phyloP scores from a whole-genome alignment of 257 asterid species.

The Echium plantagineum region DNA sequence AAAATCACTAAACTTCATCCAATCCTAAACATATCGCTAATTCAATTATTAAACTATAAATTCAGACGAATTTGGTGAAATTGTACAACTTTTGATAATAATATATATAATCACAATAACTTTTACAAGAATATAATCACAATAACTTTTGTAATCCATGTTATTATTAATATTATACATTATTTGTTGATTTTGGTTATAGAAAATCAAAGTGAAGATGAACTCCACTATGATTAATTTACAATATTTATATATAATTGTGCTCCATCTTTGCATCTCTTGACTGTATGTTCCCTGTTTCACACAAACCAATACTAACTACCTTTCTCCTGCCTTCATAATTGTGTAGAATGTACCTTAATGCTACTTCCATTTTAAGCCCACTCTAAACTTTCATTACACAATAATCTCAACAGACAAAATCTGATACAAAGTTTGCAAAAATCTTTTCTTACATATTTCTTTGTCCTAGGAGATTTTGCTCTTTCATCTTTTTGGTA shows the following conservation, averaged over 20 bases:
- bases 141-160: too few species aligned
- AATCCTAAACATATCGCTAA: too few species aligned
- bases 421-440: slow-evolving; percentile 2
- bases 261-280: slow-evolving; percentile 16
- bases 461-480: slow-evolving; percentile 14
- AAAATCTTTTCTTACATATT: slow-evolving; percentile 13
- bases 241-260: slow-evolving; percentile 4
- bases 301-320: slow-evolving; percentile 14
- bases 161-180: too few species aligned
- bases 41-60: too few species aligned
- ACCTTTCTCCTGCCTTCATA: slow-evolving; percentile 13
- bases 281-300: slow-evolving; percentile 13
- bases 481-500: slow-evolving; percentile 5
- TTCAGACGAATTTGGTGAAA: too few species aligned
- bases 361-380: slow-evolving; percentile 14
- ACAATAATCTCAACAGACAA: slow-evolving; percentile 11
- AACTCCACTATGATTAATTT: slow-evolving; percentile 4
- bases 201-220: not conserved
- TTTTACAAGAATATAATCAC: too few species aligned
- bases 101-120: too few species aligned
- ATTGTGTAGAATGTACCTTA: slow-evolving; percentile 21
- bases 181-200: too few species aligned
- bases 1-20: too few species aligned
- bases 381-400: slow-evolving; percentile 8
- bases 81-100: too few species aligned